Evolutionary conservation across 768 basidiomycete genomes (phyloP), one percentile per base, ranked within the genome.

Genomic region (Lactifluus echinatus): DNA sequence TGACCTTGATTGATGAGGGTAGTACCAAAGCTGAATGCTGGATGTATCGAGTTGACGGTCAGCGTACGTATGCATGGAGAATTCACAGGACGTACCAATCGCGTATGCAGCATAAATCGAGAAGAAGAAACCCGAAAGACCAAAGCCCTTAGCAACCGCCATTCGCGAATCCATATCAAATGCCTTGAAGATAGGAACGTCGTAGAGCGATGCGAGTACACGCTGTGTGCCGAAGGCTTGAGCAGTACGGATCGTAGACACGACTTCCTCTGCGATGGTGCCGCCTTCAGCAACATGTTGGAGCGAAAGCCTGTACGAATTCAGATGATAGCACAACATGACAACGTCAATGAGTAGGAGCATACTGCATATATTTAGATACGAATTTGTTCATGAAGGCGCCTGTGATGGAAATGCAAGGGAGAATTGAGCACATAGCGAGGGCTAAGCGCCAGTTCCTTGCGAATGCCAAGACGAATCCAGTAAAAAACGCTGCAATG

Each of bases 181-280:
- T 8, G 87, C 79, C 53, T 73, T 63, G 17, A 74, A 70, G 60
- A 90, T 76, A 56, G 80, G 75, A 1, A 39, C 58, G 65, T 89
- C 79, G 68, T 94, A 96, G 26, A 89, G 69, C 8, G 62, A 60
- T 1, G 80, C 65, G 39, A 96, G 74, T 29, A 74, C 76, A 4
- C 67, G 72, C 68, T 91, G 87, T 0, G 83, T 85, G 36, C 89
- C 90, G 61, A 96, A 96, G 0, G 93, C 93, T 60, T 94, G 89
- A 6, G 89, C 82, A 1, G 90, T 93, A 19, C 93, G 83, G 56
- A 96, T 73, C 43, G 87, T 86, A 2, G 89, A 86, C 55, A 96
- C 87, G 61, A 89, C 89, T 68, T 95, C 93, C 71, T 96, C 93
- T 0, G 92, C 92, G 10, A 94, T 65, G 10, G 78, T 82, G 24